phyloP scores from a whole-genome alignment of 768 basidiomycete species.

The Zangia roseola region DNA sequence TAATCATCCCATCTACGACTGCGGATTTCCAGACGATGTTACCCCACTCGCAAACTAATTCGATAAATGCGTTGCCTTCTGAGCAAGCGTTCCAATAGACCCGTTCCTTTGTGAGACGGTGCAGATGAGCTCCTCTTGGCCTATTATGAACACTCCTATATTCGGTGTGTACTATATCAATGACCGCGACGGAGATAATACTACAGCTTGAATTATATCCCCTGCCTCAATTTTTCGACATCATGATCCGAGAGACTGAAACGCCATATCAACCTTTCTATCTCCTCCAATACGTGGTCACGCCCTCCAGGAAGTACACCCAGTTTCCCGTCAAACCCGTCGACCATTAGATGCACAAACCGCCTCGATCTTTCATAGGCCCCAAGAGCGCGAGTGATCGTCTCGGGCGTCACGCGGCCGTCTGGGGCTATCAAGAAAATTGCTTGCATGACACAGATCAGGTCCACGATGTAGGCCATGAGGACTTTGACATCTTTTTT shows the following conservation, averaged over 20 bases:
- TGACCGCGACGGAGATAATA: too few species aligned
- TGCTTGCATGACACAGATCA: background rate
- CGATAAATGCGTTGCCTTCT: too few species aligned
- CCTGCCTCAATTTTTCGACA: background rate
- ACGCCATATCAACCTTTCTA: slow-evolving; percentile 15
- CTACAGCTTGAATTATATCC: too few species aligned
- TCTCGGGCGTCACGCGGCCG: background rate
- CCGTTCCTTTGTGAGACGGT: too few species aligned
- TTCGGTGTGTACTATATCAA: too few species aligned
- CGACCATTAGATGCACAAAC: background rate
- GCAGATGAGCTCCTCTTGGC: too few species aligned
- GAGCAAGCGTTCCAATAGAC: background rate
- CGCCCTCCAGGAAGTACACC: slow-evolving; percentile 4
- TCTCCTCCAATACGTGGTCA: slow-evolving; percentile 10
- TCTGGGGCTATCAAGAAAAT: background rate
- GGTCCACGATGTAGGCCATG: background rate
- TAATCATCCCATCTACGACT: slow-evolving; percentile 3
- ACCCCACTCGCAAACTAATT: background rate
- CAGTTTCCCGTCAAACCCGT: background rate
- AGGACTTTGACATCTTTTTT: background rate
- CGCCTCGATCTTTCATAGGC: background rate
- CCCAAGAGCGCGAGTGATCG: background rate
- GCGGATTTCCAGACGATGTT: background rate
- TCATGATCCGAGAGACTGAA: slow-evolving; percentile 6
- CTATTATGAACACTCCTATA: too few species aligned